Conservation (phyloP, 805 yeast genomes). For the Metschnikowia anglica region DNA sequence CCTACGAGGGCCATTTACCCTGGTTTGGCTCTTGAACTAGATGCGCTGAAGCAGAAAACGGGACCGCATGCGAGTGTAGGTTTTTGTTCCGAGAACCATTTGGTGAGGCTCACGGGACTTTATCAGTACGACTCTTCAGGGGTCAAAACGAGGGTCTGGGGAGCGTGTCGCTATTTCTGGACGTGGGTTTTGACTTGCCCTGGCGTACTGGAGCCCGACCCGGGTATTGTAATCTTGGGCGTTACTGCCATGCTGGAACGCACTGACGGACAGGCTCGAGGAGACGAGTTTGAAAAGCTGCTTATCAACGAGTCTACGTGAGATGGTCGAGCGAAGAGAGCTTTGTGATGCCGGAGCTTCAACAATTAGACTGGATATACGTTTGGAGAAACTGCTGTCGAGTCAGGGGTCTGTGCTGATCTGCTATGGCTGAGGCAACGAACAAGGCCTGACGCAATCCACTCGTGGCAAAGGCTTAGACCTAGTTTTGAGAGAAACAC, state of each 20-base stretch:
- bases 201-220: conserved; percentile 40
- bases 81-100: conserved; percentile 74
- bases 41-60: conserved; percentile 59
- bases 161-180: conserved; percentile 94
- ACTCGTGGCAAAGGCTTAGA: conserved; percentile 54
- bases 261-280: conserved; percentile 63
- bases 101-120: conserved; percentile 49
- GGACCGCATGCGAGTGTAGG: conserved; percentile 56
- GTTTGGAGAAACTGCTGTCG: conserved; percentile 35
- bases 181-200: conserved; percentile 57
- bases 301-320: conserved; percentile 62
- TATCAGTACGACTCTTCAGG: conserved; percentile 52
- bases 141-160: conserved; percentile 73
- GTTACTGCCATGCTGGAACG: conserved; percentile 86
- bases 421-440: conserved; percentile 52
- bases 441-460: conserved; percentile 55
- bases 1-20: conserved; percentile 54
- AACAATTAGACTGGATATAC: conserved; percentile 49
- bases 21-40: conserved; percentile 54
- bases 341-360: conserved; percentile 68
- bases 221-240: conserved; percentile 64
- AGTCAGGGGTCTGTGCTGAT: conserved; percentile 55
- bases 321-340: conserved; percentile 68
- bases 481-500: conserved; percentile 34
- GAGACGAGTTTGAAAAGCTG: conserved; percentile 65